These are phyloP conservation scores for Reutealis trisperma DNA, from an alignment of 345 rosid genomes.

Conservation along the genomic window DNA sequence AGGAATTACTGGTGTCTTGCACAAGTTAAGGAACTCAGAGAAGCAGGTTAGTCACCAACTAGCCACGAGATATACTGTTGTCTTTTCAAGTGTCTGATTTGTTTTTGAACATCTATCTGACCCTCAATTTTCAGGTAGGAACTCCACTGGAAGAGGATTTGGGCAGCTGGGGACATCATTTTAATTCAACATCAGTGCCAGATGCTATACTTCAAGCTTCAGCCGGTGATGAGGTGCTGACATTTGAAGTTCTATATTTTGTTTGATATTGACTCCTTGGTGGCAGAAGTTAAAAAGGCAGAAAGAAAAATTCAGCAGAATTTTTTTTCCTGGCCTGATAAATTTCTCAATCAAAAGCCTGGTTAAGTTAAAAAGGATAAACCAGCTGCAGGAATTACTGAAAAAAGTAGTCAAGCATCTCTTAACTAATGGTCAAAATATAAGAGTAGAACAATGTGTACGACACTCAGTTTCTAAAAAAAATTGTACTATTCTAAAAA, in stretches of 20 bases:
- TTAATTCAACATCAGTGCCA: slow-evolving; percentile 66
- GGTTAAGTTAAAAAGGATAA: not conserved
- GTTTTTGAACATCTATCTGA: slow-evolving; percentile 6
- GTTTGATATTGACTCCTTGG: not conserved
- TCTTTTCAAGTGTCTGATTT: slow-evolving; percentile 9
- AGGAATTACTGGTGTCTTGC: slow-evolving; percentile 63
- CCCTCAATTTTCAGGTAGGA: slow-evolving; percentile 61
- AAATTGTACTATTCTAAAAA: not conserved
- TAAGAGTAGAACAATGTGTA: not conserved
- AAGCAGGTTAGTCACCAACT: slow-evolving; percentile 62
- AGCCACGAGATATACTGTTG: not conserved
- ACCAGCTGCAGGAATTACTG: not conserved
- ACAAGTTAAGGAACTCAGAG: slow-evolving; percentile 70
- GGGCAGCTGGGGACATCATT: slow-evolving; percentile 92
- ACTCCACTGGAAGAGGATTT: slow-evolving; percentile 89
- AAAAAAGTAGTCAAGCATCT: not conserved
- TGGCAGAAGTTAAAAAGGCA: no score
- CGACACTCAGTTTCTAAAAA: not conserved
- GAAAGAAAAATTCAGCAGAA: not conserved
- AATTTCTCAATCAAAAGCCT: not conserved
- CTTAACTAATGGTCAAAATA: not conserved
- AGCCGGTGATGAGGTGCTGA: slow-evolving; percentile 83
- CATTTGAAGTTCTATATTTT: slow-evolving; percentile 6
- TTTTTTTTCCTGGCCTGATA: not conserved
- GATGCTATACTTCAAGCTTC: slow-evolving; percentile 86